Percentiles rank a stretch among this genome's conserved stretches.
Conservation (phyloP, 2,329 filamentous ascomycete genomes). For the Sporothrix curviconia region DNA sequence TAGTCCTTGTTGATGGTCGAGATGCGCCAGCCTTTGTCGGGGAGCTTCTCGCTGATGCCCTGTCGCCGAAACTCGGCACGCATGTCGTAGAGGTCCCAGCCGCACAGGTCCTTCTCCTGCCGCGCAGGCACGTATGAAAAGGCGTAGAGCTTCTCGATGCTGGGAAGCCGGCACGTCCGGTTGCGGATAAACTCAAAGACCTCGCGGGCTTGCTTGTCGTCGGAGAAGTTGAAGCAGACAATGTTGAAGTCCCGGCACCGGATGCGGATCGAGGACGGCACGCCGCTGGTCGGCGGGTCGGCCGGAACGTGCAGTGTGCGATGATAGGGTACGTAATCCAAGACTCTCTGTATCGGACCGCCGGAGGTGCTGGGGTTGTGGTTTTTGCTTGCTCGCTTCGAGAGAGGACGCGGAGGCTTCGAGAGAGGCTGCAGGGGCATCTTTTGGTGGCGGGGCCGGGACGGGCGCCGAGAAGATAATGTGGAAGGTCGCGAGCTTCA, state of each 20-base stretch:
- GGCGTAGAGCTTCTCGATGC: slow-evolving; percentile 83
- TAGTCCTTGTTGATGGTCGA: slow-evolving; percentile 88
- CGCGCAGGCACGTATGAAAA: slow-evolving; percentile 75
- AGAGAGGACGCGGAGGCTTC: slow-evolving; percentile 26
- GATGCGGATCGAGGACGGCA: slow-evolving; percentile 76
- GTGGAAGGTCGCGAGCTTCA: slow-evolving; percentile 59
- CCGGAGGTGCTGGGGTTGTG: slow-evolving; percentile 2
- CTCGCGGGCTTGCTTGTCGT: slow-evolving; percentile 68
- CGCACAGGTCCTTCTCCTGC: slow-evolving; percentile 66
- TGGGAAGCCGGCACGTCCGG: slow-evolving; percentile 73
- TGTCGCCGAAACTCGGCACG: slow-evolving; percentile 79
- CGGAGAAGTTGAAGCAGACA: slow-evolving; percentile 79
- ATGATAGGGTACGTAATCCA: slow-evolving; percentile 97
- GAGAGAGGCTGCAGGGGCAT: neutral
- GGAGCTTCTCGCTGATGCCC: slow-evolving; percentile 76
- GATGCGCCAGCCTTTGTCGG: slow-evolving; percentile 78
- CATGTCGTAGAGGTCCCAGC: slow-evolving; percentile 81
- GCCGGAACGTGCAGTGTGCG: slow-evolving; percentile 68
- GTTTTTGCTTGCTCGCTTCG: slow-evolving; percentile 21
- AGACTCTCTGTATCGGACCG: slow-evolving; percentile 51
- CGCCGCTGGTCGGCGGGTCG: slow-evolving; percentile 62
- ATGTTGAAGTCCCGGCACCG: slow-evolving; percentile 91
- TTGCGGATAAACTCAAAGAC: slow-evolving; percentile 80
- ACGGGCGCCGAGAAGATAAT: slow-evolving; percentile 45
- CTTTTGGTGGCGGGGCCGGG: slow-evolving; percentile 20